phyloP scores from a whole-genome alignment of 2,329 filamentous ascomycete genomes.

The Colletotrichum scovillei region DNA sequence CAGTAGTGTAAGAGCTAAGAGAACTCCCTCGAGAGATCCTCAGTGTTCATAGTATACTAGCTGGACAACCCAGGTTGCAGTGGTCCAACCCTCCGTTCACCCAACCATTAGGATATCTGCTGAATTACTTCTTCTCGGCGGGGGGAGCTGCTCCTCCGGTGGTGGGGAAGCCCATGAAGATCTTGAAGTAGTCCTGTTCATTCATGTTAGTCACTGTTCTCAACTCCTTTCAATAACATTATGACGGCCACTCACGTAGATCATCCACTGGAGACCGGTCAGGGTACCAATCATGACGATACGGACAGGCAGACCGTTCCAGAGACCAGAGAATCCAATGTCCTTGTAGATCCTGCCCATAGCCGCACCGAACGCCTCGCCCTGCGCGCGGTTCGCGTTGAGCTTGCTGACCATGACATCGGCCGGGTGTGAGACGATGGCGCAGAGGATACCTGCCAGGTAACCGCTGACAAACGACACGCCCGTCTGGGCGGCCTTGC shows the following conservation, averaged over 20 bases:
- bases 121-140: slow-evolving; percentile 57
- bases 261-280: slow-evolving; percentile 93
- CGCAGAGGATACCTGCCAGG: slow-evolving; percentile 88
- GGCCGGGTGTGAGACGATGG: slow-evolving; percentile 82
- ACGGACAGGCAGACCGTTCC: slow-evolving; percentile 86
- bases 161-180: slow-evolving; percentile 87
- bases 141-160: slow-evolving; percentile 75
- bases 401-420: slow-evolving; percentile 95
- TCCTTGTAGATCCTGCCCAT: slow-evolving; percentile 85
- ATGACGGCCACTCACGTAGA: slow-evolving; percentile 69
- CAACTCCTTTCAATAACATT: slow-evolving; percentile 28
- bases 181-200: slow-evolving; percentile 82
- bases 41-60: not conserved
- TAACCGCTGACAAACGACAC: slow-evolving; percentile 89
- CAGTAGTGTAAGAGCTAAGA: not conserved
- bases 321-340: slow-evolving; percentile 88
- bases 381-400: slow-evolving; percentile 80
- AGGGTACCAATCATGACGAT: slow-evolving; percentile 91
- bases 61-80: not conserved
- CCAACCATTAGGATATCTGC: no score
- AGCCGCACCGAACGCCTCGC: slow-evolving; percentile 83
- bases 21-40: not conserved
- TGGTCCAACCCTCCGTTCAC: not conserved
- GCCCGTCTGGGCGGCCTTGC: slow-evolving; percentile 83
- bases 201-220: slow-evolving; percentile 36